These are phyloP conservation scores for Arthroderma sp. DNA, from an alignment of 2,329 filamentous ascomycete genomes.

Conservation along the genomic window DNA sequence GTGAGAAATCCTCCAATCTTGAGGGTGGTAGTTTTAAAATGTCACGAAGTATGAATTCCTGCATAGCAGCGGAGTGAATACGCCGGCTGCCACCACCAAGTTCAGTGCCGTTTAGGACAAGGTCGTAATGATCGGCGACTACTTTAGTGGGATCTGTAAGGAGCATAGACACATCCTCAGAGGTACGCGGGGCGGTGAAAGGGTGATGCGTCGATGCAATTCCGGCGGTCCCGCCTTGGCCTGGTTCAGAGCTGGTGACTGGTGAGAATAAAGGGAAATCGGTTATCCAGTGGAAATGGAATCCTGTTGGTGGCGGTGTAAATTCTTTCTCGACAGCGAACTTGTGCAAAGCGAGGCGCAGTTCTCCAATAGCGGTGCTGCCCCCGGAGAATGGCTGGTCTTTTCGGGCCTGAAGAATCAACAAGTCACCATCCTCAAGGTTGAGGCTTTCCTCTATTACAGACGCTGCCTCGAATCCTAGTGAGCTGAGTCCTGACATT, in stretches of 20 bases:
- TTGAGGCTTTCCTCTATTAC: conserved; percentile 40
- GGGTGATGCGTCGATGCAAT: conserved; percentile 87
- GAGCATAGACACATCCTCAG: conserved; percentile 60
- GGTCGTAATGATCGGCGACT: conserved; percentile 81
- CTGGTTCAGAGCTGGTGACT: conserved; percentile 49
- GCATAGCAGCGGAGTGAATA: conserved; percentile 73
- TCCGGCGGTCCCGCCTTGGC: conserved; percentile 68
- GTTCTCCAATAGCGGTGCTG: conserved; percentile 57
- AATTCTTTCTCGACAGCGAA: conserved; percentile 51
- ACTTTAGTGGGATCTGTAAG: conserved; percentile 57
- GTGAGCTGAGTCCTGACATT: conserved; percentile 59
- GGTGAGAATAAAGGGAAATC: conserved; percentile 90
- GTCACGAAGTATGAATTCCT: conserved; percentile 72
- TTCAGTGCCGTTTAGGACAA: conserved; percentile 91
- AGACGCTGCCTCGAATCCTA: conserved; percentile 60
- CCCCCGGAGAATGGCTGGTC: conserved; percentile 54
- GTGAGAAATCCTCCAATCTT: conserved; percentile 67
- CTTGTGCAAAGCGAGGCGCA: conserved; percentile 58
- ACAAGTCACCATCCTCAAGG: conserved; percentile 59
- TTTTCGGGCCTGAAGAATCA: conserved; percentile 68
- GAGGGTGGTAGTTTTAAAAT: conserved; percentile 64
- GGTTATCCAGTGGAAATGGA: conserved; percentile 69
- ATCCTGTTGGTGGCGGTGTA: conserved; percentile 39
- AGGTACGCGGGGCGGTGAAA: conserved; percentile 73
- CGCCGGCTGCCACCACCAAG: conserved; percentile 84